Evolutionary conservation across 495 filamentous ascomycete genomes (phyloP), one percentile per base, ranked within the genome.

Genomic region (Astrothelium macrocarpum): DNA sequence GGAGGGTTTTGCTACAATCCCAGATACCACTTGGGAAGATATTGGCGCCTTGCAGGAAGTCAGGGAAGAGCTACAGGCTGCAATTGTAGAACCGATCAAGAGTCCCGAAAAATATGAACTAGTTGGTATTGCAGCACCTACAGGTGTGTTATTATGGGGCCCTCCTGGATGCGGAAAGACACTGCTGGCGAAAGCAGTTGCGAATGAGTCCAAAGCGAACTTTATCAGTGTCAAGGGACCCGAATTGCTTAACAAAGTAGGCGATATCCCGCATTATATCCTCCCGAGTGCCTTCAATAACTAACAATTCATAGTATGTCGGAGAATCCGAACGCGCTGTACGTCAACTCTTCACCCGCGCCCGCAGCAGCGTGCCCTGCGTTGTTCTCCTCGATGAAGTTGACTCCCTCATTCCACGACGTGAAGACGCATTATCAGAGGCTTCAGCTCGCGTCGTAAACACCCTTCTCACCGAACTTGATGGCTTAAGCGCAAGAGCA

Each of bases 171-270:
- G 94, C 75, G 94, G 94, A 66, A 98, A 98, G 74, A 98, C 94
- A 0, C 83, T 98, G 4, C 85, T 98, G 10, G 94, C 94, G 60
- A 97, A 97, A 76, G 94, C 94, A 20, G 91, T 96, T 4, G 94
- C 94, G 64, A 95, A 95, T 74, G 95, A 97, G 75, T 90, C 87
- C 28, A 87, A 88, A 67, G 94, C 95, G 31, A 97, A 96, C 75
- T 98, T 98, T 81, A 98, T 98, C 76, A 91, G 89, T 67, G 90
- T 98, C 76, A 96, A 96, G 77, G 94, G 94, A 0, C 93, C 94
- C 2, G 92, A 97, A 69, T 79, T 97, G 2, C 82, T 95, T 46
- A 95, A 95, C 77, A 96, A 96, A 66, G 72, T 73, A 68, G 28
- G 61, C 42, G 9, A 28, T 39, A 39, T 14, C 14, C 5, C 23